Evolutionary conservation across 2,329 filamentous ascomycete species (phyloP), one percentile per base, ranked within the genome.

Genomic region (Diaporthe australafricana): DNA sequence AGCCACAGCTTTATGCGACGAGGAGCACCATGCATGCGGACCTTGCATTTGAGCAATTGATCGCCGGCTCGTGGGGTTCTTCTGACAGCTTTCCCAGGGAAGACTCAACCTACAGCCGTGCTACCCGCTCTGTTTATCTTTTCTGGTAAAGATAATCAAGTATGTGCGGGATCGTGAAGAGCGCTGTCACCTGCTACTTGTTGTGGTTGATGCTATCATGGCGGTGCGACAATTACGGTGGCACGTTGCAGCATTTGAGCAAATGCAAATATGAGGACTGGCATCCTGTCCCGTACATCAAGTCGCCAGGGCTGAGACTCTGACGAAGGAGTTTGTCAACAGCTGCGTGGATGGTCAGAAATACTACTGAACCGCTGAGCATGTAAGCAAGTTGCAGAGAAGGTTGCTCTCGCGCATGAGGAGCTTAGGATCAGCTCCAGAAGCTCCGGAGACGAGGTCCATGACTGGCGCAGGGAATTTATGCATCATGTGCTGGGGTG

Each of bases 91-190:
- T 32, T 38, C 11, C 2, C n/a, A 65, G 50, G 60, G 8, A 3
- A 65, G 30, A 30, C 25, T 48, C 60, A 12, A 30, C 30, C 42
- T 50, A 42, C 60, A 50, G 60, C 60, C 60, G 60, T 50, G 60
- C 6, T 38, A 38, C 8, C 20, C 60, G 45, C 30, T 12, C 14
- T 12, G 3, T 1, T n/a, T 1, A 14, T 50, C 45, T 3, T 1
- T 35, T 20, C 16, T 5, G 22, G 30, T 9, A 50, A 65, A 65
- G 20, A 50, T 50, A 2, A 27, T 25, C 42, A 16, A 20, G n/a
- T 3, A n/a, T 17, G 12, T 2, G 2, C 5, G 5, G 14, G 30
- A 38, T 17, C n/a, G n/a, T 35, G 5, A 8, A 17, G 27, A 7
- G 1, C 12, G 7, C 6, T 22, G 5, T 50, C 5, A 8, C 16